Conservation (phyloP, 129 eudicot genomes). For the Deinandra increscens region DNA sequence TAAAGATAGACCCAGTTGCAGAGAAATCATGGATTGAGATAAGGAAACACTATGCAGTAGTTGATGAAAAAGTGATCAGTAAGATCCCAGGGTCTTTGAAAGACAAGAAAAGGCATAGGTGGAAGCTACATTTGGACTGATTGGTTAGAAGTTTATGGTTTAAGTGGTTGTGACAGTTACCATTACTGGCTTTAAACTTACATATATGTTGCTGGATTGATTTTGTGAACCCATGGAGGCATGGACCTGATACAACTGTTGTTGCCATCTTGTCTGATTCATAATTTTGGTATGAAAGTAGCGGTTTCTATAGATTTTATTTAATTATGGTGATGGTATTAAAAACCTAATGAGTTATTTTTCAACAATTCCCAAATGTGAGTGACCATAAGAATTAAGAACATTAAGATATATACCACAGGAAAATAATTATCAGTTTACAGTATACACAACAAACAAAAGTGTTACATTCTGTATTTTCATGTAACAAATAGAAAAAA, state of each 20-base stretch:
- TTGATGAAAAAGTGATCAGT: constrained; percentile 62
- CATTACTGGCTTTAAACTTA: neutral
- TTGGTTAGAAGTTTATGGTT: neutral
- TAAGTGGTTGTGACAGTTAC: neutral
- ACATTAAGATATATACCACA: neutral
- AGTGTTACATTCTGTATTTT: constrained; percentile 24
- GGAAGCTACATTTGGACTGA: neutral
- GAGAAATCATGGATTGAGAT: neutral
- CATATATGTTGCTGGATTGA: neutral
- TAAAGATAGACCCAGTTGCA: neutral
- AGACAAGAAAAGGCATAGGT: neutral
- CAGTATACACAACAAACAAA: constrained; percentile 14
- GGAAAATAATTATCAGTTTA: constrained; percentile 13
- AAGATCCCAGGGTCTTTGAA: constrained; percentile 57
- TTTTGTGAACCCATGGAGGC: neutral
- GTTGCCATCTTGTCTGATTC: neutral
- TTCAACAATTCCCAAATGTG: constrained; percentile 3
- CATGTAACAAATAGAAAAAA: neutral
- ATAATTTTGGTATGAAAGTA: neutral
- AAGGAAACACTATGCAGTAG: constrained; percentile 49
- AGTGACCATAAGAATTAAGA: neutral
- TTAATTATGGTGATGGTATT: neutral
- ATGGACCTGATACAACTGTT: neutral
- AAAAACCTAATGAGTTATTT: neutral
- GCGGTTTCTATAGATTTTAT: neutral